Conservation (phyloP, 345 rosid species). For the Lenwebbia sp. region DNA sequence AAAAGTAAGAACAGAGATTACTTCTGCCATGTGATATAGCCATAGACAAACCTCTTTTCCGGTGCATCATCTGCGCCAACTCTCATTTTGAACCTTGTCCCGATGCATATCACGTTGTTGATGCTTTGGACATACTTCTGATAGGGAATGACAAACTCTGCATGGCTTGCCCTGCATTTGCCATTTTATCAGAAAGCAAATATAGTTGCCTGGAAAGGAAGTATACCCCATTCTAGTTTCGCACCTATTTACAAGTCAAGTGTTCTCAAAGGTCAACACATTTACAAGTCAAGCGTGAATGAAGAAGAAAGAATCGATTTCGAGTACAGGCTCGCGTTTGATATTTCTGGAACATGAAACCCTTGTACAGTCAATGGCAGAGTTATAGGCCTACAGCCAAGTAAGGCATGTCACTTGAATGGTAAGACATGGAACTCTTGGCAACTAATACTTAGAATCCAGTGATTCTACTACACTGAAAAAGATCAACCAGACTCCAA, state of each 20-base stretch:
- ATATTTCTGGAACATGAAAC: neutral
- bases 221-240: neutral
- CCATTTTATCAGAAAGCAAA: neutral
- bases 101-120: constrained; percentile 36
- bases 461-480: neutral
- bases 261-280: neutral
- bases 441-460: neutral
- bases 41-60: constrained; percentile 50
- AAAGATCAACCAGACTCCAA: neutral
- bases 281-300: neutral
- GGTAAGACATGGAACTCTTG: neutral
- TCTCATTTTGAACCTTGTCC: constrained; percentile 78
- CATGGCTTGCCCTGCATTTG: constrained; percentile 62
- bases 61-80: constrained; percentile 78
- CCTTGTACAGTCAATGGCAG: neutral
- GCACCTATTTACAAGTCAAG: neutral
- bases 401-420: neutral
- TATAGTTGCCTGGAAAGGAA: neutral
- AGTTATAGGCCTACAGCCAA: neutral
- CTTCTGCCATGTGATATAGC: neutral
- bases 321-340: neutral
- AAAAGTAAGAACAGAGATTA: neutral
- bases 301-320: neutral
- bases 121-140: constrained; percentile 66
- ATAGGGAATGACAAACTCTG: constrained; percentile 73